Evolutionary conservation across 1,284 basidiomycete genomes (phyloP).

Genomic region (Cutaneotrichosporon cyanovorans): DNA sequence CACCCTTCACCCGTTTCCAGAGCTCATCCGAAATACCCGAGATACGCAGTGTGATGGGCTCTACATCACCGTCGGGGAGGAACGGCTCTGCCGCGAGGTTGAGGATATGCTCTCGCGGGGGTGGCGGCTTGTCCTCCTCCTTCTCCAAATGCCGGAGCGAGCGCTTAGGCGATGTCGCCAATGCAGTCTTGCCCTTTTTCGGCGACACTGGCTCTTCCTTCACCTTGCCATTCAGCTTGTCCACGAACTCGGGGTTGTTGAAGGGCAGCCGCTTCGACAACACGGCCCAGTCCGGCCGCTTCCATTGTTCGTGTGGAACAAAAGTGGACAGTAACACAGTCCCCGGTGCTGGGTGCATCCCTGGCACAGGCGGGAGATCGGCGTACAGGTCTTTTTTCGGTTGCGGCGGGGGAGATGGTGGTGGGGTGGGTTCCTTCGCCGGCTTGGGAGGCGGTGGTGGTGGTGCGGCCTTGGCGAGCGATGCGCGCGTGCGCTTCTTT

Average conservation of each 20-base stretch:
- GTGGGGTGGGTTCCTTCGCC: constrained; percentile 6
- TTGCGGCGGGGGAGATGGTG: constrained; percentile 7
- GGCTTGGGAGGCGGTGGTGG: constrained; percentile 1
- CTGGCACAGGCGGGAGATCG: constrained; percentile 23
- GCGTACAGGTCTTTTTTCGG: constrained; percentile 5
- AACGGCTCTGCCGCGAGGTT: constrained; percentile 33
- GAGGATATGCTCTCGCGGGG: constrained; percentile 15
- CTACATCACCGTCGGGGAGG: constrained; percentile 19
- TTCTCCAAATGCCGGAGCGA: not conserved
- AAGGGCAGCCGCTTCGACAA: constrained; percentile 30
- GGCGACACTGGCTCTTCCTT: not conserved
- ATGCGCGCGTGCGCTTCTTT: constrained; percentile 16
- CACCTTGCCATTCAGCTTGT: constrained; percentile 4
- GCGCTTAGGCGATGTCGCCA: not conserved
- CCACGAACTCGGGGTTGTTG: constrained; percentile 24
- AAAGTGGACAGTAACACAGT: constrained; percentile 36
- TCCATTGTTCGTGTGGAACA: constrained; percentile 25
- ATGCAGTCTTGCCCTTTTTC: not conserved
- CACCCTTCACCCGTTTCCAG: constrained; percentile 29
- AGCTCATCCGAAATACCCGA: constrained; percentile 24
- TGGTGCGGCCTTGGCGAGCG: constrained; percentile 8
- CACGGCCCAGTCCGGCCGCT: constrained; percentile 27
- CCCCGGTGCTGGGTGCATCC: constrained; percentile 22
- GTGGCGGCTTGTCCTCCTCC: not conserved
- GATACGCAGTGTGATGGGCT: constrained; percentile 33